phyloP scores from a whole-genome alignment of 805 yeast genomes.

The Saturnispora ahearnii region DNA sequence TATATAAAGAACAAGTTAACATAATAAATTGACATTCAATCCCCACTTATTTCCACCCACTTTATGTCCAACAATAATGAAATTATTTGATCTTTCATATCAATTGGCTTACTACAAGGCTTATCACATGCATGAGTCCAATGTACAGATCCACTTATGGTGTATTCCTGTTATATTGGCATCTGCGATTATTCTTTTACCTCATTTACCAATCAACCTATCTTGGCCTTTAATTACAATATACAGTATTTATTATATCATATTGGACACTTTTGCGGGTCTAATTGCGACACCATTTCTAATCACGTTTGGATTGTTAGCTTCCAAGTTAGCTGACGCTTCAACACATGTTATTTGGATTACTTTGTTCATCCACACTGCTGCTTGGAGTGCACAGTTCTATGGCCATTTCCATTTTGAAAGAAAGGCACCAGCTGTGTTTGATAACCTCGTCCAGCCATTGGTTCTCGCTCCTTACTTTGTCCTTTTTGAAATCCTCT shows the following conservation, averaged over 20 bases:
- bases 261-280: slow-evolving; percentile 47
- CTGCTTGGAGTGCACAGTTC: slow-evolving; percentile 77
- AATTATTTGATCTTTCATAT: slow-evolving; percentile 31
- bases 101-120: slow-evolving; percentile 54
- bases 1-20: too few relatives aligned
- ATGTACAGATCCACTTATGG: slow-evolving; percentile 66
- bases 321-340: neutral
- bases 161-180: slow-evolving; percentile 74
- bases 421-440: slow-evolving; percentile 73
- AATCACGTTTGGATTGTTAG: slow-evolving; percentile 15
- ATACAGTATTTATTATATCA: slow-evolving; percentile 51
- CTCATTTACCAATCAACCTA: slow-evolving; percentile 7
- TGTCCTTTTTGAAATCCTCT: slow-evolving; percentile 69
- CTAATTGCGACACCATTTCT: slow-evolving; percentile 34
- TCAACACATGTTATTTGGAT: neutral
- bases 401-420: slow-evolving; percentile 83
- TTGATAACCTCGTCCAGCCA: slow-evolving; percentile 79
- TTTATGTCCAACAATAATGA: slow-evolving; percentile 10
- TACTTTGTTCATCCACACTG: slow-evolving; percentile 33
- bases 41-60: neutral
- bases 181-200: slow-evolving; percentile 38
- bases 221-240: slow-evolving; percentile 36
- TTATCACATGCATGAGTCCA: slow-evolving; percentile 31
- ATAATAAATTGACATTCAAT: too few relatives aligned
- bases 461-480: slow-evolving; percentile 86